These are phyloP conservation scores for Cruciata laevipes DNA, from an alignment of 257 asterid species.

Conservation along the genomic window DNA sequence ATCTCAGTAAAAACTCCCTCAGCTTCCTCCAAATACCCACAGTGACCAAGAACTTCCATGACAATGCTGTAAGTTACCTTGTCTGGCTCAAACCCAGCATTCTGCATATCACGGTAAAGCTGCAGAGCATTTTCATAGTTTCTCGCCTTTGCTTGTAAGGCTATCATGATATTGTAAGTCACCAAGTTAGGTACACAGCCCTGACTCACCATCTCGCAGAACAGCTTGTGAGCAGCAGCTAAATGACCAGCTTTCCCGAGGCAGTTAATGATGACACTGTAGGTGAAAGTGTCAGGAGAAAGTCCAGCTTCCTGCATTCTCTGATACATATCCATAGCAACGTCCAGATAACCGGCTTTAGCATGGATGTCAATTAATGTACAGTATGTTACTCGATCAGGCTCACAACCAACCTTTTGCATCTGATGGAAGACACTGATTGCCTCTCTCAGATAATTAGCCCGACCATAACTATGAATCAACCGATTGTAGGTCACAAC, in stretches of 20 bases:
- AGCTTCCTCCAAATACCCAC: slow-evolving; percentile 85
- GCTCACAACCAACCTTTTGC: slow-evolving; percentile 67
- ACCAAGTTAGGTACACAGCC: slow-evolving; percentile 88
- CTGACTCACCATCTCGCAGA: slow-evolving; percentile 79
- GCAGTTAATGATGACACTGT: slow-evolving; percentile 92
- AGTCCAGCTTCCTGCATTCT: slow-evolving; percentile 93
- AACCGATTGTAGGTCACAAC: slow-evolving; percentile 88
- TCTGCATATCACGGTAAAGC: slow-evolving; percentile 85
- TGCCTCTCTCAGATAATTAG: slow-evolving; percentile 78
- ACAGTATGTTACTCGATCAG: slow-evolving; percentile 95
- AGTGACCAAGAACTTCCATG: slow-evolving; percentile 97
- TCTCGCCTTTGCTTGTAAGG: slow-evolving; percentile 86
- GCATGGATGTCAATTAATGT: slow-evolving; percentile 96
- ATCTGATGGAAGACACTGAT: slow-evolving; percentile 64
- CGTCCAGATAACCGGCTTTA: slow-evolving; percentile 84
- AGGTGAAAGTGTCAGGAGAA: slow-evolving; percentile 94
- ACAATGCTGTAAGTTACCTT: slow-evolving; percentile 91
- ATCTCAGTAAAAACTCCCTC: slow-evolving; percentile 82
- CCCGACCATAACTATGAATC: slow-evolving; percentile 88
- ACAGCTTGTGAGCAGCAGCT: slow-evolving; percentile 67
- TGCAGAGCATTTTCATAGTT: slow-evolving; percentile 71
- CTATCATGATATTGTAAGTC: slow-evolving; percentile 90
- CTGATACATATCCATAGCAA: slow-evolving; percentile 81
- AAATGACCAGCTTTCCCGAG: slow-evolving; percentile 93
- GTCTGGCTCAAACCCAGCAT: slow-evolving; percentile 89